Evolutionary conservation across 768 basidiomycete genomes (phyloP).

Genomic region (Amanita pseudoporphyria): DNA sequence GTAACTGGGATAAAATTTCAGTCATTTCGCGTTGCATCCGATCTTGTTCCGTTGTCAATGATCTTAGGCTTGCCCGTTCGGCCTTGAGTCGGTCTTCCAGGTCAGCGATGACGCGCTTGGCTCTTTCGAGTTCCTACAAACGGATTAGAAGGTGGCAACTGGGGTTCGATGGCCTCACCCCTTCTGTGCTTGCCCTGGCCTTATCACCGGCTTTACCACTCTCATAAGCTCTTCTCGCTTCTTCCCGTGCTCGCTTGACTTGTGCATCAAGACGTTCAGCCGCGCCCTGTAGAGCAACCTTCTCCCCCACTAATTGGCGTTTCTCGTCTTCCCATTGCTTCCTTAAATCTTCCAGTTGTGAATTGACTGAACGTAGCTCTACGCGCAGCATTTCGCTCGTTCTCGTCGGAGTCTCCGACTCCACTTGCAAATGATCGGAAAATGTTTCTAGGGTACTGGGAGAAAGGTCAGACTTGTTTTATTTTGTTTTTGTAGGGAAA

Average conservation of each 20-base stretch:
- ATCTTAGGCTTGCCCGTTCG: constrained; percentile 58
- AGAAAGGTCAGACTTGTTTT: not conserved
- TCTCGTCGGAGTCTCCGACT: constrained; percentile 60
- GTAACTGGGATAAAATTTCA: constrained; percentile 50
- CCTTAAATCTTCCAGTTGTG: constrained; percentile 55
- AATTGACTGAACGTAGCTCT: constrained; percentile 53
- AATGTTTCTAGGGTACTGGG: constrained; percentile 47
- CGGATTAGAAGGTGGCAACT: no score
- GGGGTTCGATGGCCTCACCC: constrained; percentile 34
- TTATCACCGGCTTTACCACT: constrained; percentile 40
- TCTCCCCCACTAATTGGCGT: constrained; percentile 55
- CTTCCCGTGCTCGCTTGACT: constrained; percentile 48
- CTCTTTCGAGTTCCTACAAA: constrained; percentile 70
- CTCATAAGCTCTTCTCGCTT: constrained; percentile 43
- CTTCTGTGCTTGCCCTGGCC: constrained; percentile 41
- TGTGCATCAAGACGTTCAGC: constrained; percentile 57
- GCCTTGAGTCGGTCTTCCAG: constrained; percentile 63
- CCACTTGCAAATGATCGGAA: no score
- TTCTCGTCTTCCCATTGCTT: constrained; percentile 64
- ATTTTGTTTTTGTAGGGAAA: not conserved
- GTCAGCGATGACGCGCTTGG: constrained; percentile 53
- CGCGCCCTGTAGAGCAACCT: constrained; percentile 61
- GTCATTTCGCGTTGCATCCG: constrained; percentile 57
- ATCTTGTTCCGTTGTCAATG: constrained; percentile 54
- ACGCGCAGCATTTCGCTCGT: constrained; percentile 54